Conservation (phyloP, 176 grass and related monocot species). For the Neostapfia colusana region DNA sequence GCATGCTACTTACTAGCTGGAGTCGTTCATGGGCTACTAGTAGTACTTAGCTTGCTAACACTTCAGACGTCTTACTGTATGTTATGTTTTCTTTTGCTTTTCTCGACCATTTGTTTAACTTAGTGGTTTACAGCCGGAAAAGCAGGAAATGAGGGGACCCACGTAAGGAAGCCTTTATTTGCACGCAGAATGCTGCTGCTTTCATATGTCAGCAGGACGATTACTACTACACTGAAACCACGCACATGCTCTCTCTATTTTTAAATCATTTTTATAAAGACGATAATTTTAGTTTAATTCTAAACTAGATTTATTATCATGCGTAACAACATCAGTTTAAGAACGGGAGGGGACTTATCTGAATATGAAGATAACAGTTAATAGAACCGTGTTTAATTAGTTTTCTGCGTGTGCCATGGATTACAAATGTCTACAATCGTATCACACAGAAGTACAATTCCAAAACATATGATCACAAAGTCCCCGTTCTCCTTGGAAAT, state of each 20-base stretch:
- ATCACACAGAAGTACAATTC: background rate
- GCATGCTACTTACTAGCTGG: background rate
- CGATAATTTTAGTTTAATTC: too few species aligned
- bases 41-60: background rate
- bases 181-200: background rate
- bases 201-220: background rate
- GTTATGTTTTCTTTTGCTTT: background rate
- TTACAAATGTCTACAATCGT: background rate
- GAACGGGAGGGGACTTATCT: too few species aligned
- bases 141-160: constrained; percentile 1
- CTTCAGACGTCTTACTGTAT: background rate
- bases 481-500: background rate
- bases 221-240: background rate
- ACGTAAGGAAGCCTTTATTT: background rate
- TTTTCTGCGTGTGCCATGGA: too few species aligned
- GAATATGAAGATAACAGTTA: too few species aligned
- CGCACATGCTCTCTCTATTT: background rate
- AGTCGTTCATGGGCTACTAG: background rate
- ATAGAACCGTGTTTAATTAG: too few species aligned
- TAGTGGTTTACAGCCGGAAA: constrained; percentile 44
- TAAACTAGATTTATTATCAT: too few species aligned
- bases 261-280: too few species aligned
- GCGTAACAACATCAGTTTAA: too few species aligned
- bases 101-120: constrained; percentile 31
- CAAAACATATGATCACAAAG: background rate